Percentiles rank a stretch among this genome's conserved stretches.
Evolutionary conservation across 495 filamentous ascomycete genomes (phyloP).

Genomic region (Penicillium riverlandense): DNA sequence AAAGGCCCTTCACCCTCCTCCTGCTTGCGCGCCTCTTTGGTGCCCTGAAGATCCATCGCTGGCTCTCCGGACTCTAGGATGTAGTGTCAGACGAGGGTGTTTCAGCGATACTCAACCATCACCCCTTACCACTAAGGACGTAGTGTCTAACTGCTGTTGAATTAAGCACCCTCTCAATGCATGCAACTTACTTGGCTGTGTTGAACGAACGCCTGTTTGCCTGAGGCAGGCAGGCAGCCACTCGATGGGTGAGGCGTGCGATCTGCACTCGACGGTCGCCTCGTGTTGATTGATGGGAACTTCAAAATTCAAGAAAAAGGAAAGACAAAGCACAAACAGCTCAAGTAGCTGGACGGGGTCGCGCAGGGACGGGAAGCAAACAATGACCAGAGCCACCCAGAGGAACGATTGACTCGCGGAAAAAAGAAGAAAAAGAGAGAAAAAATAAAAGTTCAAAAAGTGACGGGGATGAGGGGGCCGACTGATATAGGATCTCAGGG

Average conservation of each 20-base stretch:
- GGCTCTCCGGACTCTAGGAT: not conserved
- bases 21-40: slow-evolving; percentile 38
- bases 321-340: not conserved
- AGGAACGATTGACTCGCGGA: not conserved
- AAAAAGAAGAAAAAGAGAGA: slow-evolving; percentile 4
- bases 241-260: slow-evolving; percentile 25
- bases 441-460: slow-evolving; percentile 8
- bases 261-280: slow-evolving; percentile 24
- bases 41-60: slow-evolving; percentile 40
- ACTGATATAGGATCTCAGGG: slow-evolving; percentile 18
- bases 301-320: slow-evolving; percentile 4
- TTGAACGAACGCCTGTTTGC: slow-evolving; percentile 14
- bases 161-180: no score
- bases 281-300: slow-evolving; percentile 15
- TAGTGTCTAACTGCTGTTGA: no score
- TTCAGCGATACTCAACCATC: no score
- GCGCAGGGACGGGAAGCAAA: not conserved
- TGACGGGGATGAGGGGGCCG: slow-evolving; percentile 13
- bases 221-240: slow-evolving; percentile 22
- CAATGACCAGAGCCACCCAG: slow-evolving; percentile 1
- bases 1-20: slow-evolving; percentile 36
- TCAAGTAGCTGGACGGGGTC: not conserved
- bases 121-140: no score
- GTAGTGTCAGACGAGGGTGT: not conserved
- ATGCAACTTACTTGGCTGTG: not conserved